Evolutionary conservation across 192 early-diverging fungal genomes (phyloP).

Genomic region (Irineochytrium annulatum): DNA sequence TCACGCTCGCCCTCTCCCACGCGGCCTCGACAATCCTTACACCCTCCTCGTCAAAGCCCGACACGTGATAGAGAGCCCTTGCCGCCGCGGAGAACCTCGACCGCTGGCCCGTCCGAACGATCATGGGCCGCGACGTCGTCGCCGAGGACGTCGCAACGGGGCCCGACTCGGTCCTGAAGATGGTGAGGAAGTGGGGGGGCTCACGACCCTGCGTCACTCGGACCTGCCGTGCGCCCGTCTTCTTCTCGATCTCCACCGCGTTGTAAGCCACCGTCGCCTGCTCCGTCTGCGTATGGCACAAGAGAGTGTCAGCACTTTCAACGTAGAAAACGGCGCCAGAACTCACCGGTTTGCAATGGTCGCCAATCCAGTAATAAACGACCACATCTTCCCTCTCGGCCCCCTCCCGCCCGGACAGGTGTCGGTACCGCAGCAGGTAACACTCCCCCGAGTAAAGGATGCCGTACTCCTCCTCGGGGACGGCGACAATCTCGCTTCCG

Average conservation of each 20-base stretch:
- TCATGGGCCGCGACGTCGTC: background rate
- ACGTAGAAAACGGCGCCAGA: background rate
- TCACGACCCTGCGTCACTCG: constrained; percentile 36
- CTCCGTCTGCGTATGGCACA: constrained; percentile 27
- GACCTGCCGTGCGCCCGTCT: constrained; percentile 24
- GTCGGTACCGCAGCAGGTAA: constrained; percentile 31
- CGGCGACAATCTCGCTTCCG: constrained; percentile 7
- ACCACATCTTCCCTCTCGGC: constrained; percentile 28
- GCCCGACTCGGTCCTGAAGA: constrained; percentile 13
- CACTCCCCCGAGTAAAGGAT: constrained; percentile 28
- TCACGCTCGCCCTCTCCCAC: constrained; percentile 19
- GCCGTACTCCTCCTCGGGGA: constrained; percentile 17
- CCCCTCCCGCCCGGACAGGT: constrained; percentile 26
- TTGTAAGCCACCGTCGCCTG: constrained; percentile 26
- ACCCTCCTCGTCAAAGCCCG: background rate
- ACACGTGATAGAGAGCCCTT: constrained; percentile 24
- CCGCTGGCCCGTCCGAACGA: constrained; percentile 14
- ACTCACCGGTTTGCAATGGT: constrained; percentile 24
- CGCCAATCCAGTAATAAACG: constrained; percentile 38
- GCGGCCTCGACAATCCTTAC: constrained; percentile 22
- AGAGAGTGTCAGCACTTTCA: background rate
- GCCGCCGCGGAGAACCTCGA: background rate
- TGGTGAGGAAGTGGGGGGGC: constrained; percentile 25
- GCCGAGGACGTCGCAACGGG: background rate
- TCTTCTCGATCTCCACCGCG: constrained; percentile 30